Conservation (phyloP, 75 land plant species). For the Azolla pinnata region DNA sequence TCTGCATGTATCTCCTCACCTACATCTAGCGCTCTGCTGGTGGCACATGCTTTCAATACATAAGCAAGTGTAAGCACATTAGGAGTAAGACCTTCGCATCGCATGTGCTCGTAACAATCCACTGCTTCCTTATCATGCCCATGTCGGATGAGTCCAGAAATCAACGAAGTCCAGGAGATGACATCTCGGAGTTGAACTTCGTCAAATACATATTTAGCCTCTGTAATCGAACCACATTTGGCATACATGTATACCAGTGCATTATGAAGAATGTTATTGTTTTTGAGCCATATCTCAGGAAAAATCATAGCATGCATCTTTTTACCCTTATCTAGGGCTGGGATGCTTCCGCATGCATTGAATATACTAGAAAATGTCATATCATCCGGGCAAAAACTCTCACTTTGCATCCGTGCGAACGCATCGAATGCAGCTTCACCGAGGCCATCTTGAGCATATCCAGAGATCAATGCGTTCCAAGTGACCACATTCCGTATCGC, state of each 20-base stretch:
- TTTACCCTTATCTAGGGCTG: neutral
- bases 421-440: slow-evolving; percentile 7
- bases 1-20: slow-evolving; percentile 1
- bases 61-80: neutral
- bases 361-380: slow-evolving; percentile 37
- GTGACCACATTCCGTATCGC: slow-evolving; percentile 32
- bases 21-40: neutral
- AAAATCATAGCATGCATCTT: neutral
- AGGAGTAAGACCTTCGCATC: slow-evolving; percentile 4
- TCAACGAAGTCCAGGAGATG: slow-evolving; percentile 11
- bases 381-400: slow-evolving; percentile 29
- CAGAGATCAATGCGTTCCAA: slow-evolving; percentile 58
- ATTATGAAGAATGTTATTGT: neutral
- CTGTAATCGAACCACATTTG: slow-evolving; percentile 7
- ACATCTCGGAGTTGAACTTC: neutral
- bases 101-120: slow-evolving; percentile 4
- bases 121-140: slow-evolving; percentile 3
- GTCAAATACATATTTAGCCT: slow-evolving; percentile 9
- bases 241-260: slow-evolving; percentile 18
- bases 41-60: slow-evolving; percentile 4
- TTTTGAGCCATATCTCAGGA: neutral
- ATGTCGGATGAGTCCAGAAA: slow-evolving; percentile 3
- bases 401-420: slow-evolving; percentile 30
- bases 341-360: slow-evolving; percentile 17
- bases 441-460: slow-evolving; percentile 23